These are phyloP conservation scores for Crucihimalaya himalaica DNA, from an alignment of 345 rosid species.

Conservation along the genomic window DNA sequence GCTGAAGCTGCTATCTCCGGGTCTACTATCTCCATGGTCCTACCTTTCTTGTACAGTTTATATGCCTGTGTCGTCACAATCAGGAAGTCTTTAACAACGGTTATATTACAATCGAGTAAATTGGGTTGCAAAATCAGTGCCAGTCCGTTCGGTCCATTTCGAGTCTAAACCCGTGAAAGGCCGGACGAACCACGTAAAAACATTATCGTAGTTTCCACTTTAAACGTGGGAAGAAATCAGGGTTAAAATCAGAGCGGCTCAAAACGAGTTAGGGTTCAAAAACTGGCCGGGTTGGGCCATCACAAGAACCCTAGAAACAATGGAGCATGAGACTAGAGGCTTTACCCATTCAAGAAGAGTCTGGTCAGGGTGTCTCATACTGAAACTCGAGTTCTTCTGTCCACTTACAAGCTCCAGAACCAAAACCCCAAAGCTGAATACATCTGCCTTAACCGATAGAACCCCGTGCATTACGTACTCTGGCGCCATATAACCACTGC, in stretches of 20 bases:
- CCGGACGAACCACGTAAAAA: not conserved
- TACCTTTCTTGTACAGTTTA: conserved; percentile 66
- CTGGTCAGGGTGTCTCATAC: conserved; percentile 47
- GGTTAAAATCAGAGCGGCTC: not conserved
- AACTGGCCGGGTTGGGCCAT: not conserved
- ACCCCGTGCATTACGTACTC: conserved; percentile 86
- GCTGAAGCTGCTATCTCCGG: conserved; percentile 55
- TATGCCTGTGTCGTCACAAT: conserved; percentile 58
- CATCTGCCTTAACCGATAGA: conserved; percentile 83
- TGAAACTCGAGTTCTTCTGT: conserved; percentile 68
- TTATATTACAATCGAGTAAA: not conserved
- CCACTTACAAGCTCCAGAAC: conserved; percentile 85
- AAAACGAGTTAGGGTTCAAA: not conserved
- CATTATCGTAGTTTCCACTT: not conserved
- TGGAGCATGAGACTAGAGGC: conserved; percentile 10
- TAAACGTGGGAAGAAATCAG: not conserved
- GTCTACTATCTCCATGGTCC: conserved; percentile 73
- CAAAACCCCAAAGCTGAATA: conserved; percentile 96
- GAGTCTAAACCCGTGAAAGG: not conserved
- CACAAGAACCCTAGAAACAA: conserved; percentile 11
- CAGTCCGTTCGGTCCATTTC: not conserved
- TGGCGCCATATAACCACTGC: conserved; percentile 98
- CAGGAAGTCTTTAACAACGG: not conserved
- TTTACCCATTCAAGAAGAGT: conserved; percentile 95
- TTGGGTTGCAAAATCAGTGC: not conserved